Evolutionary conservation across 108 stramenopile species (phyloP), one percentile per base, ranked within the genome.

Genomic region (Skeletonema tropicum): DNA sequence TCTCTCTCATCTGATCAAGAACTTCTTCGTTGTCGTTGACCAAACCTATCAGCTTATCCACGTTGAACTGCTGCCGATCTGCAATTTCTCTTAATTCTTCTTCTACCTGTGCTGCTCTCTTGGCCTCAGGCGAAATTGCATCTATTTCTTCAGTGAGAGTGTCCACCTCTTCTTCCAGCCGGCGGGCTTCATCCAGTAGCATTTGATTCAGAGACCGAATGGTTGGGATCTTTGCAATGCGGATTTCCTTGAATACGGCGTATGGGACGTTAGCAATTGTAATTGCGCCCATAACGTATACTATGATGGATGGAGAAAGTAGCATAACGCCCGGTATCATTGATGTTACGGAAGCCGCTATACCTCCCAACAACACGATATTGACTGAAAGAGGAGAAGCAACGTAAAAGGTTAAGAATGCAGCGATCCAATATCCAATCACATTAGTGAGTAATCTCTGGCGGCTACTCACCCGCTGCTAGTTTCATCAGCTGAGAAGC

Each of bases 101-200:
- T 73, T 83, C 82, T 10, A 83, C 71, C 71, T 12, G 38, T 71
- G 3, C 64, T 52, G 75, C 82, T 49, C 82, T 83, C 13, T 65
- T 58, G 3, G 76, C 76, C 32, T 77, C 76, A 2, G 76, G 76
- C 23, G 41, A 57, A 7, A 77, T 57, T 3, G 39, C 14, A 45
- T 70, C 69, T 7, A 77, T 77, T 30, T 77, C 70, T 45, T 57
- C 70, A 21, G 38, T 25, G 36, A 77, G 55, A 36, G 57, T 29
- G 6, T 73, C 72, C 15, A 80, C 73, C 42, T 73, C 67, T 15
- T 32, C 17, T 36, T 62, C 55, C 13, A 80, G 64, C 1, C 26
- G 52, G 60, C 45, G 55, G 8, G 79, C 72, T 8, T 64, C 66
- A 9, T 58, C 57, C 19, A 42, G 57, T 52, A 80, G 52, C 39